These are phyloP conservation scores for Leucogyrophana mollusca DNA, from an alignment of 768 basidiomycete species.

Conservation along the genomic window DNA sequence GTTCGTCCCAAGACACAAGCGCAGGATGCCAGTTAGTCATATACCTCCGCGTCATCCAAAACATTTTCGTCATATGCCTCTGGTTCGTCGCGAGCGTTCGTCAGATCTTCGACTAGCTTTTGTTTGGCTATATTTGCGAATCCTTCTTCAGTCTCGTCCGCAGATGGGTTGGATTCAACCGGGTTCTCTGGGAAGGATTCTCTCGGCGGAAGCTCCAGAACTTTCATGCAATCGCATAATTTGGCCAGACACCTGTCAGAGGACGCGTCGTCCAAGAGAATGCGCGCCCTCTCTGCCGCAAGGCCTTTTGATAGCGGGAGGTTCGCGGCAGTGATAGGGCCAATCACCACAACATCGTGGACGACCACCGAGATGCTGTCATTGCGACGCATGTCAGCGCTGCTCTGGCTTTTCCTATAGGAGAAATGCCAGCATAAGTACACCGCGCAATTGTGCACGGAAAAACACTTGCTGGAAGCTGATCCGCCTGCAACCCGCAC, in stretches of 20 bases:
- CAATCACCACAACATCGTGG: constrained; percentile 55
- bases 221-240: constrained; percentile 41
- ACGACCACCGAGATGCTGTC: constrained; percentile 58
- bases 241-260: constrained; percentile 43
- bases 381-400: constrained; percentile 40
- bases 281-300: constrained; percentile 61
- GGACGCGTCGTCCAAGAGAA: constrained; percentile 46
- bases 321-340: constrained; percentile 60
- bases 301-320: constrained; percentile 63
- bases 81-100: constrained; percentile 3
- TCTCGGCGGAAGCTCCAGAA: background rate
- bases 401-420: constrained; percentile 42
- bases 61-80: constrained; percentile 3
- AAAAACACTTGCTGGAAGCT: constrained; percentile 41
- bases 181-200: constrained; percentile 14
- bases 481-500: constrained; percentile 53
- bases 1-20: constrained; percentile 28
- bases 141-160: constrained; percentile 51
- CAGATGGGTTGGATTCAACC: constrained; percentile 16
- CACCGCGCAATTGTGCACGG: background rate
- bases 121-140: constrained; percentile 43
- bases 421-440: constrained; percentile 1
- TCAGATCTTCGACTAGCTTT: constrained; percentile 26
- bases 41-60: constrained; percentile 11
- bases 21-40: constrained; percentile 14